Evolutionary conservation across 441 rosid species (phyloP).

Genomic region (Corymbia citriodora): DNA sequence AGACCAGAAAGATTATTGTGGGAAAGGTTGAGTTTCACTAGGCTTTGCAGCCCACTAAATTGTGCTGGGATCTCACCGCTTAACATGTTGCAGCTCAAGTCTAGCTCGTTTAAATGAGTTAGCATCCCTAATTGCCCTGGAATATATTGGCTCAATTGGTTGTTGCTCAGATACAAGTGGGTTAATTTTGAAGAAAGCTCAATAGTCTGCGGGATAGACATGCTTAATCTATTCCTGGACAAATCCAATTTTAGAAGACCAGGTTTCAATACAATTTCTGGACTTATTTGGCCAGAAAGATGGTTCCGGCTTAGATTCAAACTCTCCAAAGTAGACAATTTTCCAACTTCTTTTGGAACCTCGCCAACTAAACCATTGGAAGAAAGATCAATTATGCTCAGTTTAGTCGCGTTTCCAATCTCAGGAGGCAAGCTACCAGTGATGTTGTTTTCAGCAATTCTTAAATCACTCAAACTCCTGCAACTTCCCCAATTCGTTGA

Average conservation of each 20-base stretch:
- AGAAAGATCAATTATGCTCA: not conserved
- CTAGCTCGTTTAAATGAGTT: not conserved
- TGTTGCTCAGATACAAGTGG: not conserved
- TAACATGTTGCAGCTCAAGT: not conserved
- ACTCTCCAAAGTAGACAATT: not conserved
- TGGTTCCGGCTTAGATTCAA: not conserved
- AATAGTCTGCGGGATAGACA: not conserved
- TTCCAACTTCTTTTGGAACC: not conserved
- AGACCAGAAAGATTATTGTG: not conserved
- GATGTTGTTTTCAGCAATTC: not conserved
- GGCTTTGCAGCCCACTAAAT: not conserved
- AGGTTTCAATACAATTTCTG: not conserved
- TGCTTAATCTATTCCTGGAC: not conserved
- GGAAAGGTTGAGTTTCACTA: not conserved
- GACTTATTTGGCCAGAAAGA: not conserved
- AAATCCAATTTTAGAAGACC: not conserved
- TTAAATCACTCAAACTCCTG: not conserved
- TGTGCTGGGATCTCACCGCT: not conserved
- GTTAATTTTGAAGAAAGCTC: not conserved
- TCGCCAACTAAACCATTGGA: not conserved
- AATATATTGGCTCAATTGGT: not conserved
- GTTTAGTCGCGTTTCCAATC: not conserved
- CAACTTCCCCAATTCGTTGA: not conserved
- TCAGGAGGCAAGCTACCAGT: not conserved
- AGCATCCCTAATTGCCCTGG: not conserved